Base-by-base conservation (phyloP, 371 early-diverging fungal genomes). In the Mortierella sp. region DNA sequence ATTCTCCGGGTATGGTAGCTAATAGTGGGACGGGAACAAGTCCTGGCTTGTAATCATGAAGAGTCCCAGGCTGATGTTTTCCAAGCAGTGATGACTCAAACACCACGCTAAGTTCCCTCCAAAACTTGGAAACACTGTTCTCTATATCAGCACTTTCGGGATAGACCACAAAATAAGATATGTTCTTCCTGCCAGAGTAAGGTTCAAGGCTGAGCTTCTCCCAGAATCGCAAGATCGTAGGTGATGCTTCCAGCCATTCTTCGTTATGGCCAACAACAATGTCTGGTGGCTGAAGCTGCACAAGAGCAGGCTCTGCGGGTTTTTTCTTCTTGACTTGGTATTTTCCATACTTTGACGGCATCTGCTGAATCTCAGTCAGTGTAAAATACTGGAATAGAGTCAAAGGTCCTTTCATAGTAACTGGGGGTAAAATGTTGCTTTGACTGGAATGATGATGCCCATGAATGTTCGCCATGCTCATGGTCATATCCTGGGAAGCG, bases 261-360 rank as follows among this genome's bases (percentile, higher is more conserved):
- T 91, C 89, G n/a, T 88, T 86, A 1, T 88, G 84, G 22, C 86
- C 85, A 15, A 89, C 88, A 19, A 86, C 85, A 53, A 91, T 85
- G 37, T 86, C 86, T 0, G 90, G 90, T 6, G 88, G 79, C 6
- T 67, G 75, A 8, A 91, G 66, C 28, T 72, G 83, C 57, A 86
- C 84, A 4, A 89, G 71, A 29, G 86, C 85, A 0, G 90, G 89
- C 49, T 90, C 89, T 0, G 86, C 86, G 0, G 89, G 88, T 37
- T 88, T 83, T 40, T 87, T 84, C 66, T 89, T 89, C 51, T 89
- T 89, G 17, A 90, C 88, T 75, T 88, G 88, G 61, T 87, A 90
- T 71, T 90, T 90, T 9, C 90, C 89, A 61, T 90, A 90, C 66
- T 90, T 90, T 23, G 86, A 84, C 19, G 89, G 88, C 34, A 86